Evolutionary conservation across 306 rosid species (phyloP), one percentile per base, ranked within the genome.

Genomic region (Rosa persica): DNA sequence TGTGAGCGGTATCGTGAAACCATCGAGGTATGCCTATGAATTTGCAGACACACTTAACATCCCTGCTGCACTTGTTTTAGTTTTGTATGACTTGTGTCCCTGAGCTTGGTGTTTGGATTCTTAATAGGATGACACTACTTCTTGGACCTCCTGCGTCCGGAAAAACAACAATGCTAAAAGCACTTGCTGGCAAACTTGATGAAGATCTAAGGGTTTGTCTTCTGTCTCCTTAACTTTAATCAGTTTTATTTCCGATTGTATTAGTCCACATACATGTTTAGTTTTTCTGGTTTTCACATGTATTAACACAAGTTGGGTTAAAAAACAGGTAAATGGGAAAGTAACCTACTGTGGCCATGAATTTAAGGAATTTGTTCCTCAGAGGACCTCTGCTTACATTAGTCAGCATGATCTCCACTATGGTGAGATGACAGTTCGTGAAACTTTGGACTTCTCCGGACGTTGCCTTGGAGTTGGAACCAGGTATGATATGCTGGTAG

Each of bases 341-440:
- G 86, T 94, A 64, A 92, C 92, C 5, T 94, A 90, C 70, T 92
- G 97, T 80, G 98, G 98, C 47, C 96, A 90, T 64, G 97, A 92
- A 80, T 81, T 94, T 16, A 77, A 85, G 42, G 98, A 94, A 72
- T 94, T 94, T 87, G 87, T 90, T 27, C 97, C 97, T 76, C 95
- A 89, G 55, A 90, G 98, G 79, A 94, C 98, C 22, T 89, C 93
- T 57, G 93, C 98, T 46, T 94, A 92, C 73, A 90, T 94, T 67
- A 92, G 98, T 73, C 97, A 90, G 80, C 90, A 94, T 52, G 94
- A 90, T 86, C 97, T 94, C 85, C 97, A 88, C 70, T 70, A 77
- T 54, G 97, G 93, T 78, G 92, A 91, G 76, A 86, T 91, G 90
- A 91, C 96, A 0, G 97, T 91, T 52, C 88, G 92, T 47, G 97